phyloP scores from a whole-genome alignment of 106 monocot species.

The Agapanthus africanus region DNA sequence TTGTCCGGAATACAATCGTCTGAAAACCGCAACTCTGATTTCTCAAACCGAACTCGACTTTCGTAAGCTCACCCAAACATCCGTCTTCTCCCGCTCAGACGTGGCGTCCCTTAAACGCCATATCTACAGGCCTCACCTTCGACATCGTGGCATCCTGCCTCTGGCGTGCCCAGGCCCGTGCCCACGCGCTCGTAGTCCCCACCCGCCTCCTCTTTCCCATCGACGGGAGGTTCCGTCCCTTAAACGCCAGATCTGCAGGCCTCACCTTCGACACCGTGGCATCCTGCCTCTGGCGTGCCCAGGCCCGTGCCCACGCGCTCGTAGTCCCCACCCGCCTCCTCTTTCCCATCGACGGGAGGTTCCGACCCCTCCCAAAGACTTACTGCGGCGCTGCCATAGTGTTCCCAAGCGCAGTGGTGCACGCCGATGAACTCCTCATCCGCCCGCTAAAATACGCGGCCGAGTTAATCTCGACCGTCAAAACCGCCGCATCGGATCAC shows the following conservation, averaged over 20 bases:
- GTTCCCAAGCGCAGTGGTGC: background rate
- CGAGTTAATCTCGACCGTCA: background rate
- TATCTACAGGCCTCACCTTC: background rate
- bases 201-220: conserved; percentile 2
- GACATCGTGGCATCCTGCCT: conserved; percentile 2
- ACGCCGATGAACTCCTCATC: background rate
- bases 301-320: background rate
- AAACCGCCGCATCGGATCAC: conserved; percentile 2
- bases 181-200: background rate
- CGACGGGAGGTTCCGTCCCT: no score
- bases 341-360: conserved; percentile 7
- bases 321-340: conserved; percentile 1
- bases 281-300: conserved; percentile 9
- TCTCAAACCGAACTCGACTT: conserved; percentile 1
- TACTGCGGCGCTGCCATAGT: conserved; percentile 9
- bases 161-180: conserved; percentile 5
- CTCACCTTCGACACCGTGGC: conserved; percentile 10
- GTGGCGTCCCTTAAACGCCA: conserved; percentile 12
- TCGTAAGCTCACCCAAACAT: background rate
- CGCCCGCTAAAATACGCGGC: background rate
- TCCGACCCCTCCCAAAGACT: background rate
- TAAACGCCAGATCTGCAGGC: background rate
- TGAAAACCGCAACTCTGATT: background rate
- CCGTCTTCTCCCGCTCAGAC: conserved; percentile 10
- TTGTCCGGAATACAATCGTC: background rate